A percentile compares a stretch with the other conserved stretches of the same genome.
These are phyloP conservation scores for Phytophthora constricta DNA, from an alignment of 352 stramenopile species.

Conservation along the genomic window DNA sequence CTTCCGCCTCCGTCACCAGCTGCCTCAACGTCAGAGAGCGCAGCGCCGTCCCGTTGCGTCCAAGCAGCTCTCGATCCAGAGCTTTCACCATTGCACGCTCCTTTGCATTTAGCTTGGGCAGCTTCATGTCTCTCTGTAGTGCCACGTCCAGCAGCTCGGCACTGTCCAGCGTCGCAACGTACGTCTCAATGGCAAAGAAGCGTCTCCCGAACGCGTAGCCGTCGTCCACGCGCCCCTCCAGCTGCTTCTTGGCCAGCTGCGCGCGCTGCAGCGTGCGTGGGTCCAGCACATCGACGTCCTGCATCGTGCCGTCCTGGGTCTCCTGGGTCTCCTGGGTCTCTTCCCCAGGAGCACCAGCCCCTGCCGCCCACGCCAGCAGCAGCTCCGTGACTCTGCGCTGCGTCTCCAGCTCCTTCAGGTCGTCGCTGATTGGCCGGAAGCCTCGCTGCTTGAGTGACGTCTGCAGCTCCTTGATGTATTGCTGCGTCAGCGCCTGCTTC, in stretches of 20 bases:
- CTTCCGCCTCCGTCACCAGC: slow-evolving; percentile 62
- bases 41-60: slow-evolving; percentile 55
- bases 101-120: slow-evolving; percentile 40
- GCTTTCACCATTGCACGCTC: slow-evolving; percentile 54
- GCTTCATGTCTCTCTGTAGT: slow-evolving; percentile 27
- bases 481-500: slow-evolving; percentile 21
- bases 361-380: slow-evolving; percentile 39
- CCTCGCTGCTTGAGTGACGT: slow-evolving; percentile 35
- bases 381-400: slow-evolving; percentile 57
- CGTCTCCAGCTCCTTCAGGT: slow-evolving; percentile 37
- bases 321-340: slow-evolving; percentile 2
- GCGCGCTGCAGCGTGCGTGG: slow-evolving; percentile 23
- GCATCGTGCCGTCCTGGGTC: slow-evolving; percentile 15
- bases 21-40: slow-evolving; percentile 67
- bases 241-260: slow-evolving; percentile 52
- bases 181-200: slow-evolving; percentile 64
- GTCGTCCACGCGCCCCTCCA: slow-evolving; percentile 50
- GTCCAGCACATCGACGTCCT: slow-evolving; percentile 17
- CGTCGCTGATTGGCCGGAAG: slow-evolving; percentile 42
- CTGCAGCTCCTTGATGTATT: slow-evolving; percentile 50
- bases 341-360: slow-evolving; percentile 3
- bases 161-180: slow-evolving; percentile 52
- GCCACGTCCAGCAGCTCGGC: slow-evolving; percentile 52
- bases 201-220: slow-evolving; percentile 72
- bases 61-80: slow-evolving; percentile 57